Evolutionary conservation across 345 rosid species (phyloP).

Genomic region (Pseudoturritis turrita): DNA sequence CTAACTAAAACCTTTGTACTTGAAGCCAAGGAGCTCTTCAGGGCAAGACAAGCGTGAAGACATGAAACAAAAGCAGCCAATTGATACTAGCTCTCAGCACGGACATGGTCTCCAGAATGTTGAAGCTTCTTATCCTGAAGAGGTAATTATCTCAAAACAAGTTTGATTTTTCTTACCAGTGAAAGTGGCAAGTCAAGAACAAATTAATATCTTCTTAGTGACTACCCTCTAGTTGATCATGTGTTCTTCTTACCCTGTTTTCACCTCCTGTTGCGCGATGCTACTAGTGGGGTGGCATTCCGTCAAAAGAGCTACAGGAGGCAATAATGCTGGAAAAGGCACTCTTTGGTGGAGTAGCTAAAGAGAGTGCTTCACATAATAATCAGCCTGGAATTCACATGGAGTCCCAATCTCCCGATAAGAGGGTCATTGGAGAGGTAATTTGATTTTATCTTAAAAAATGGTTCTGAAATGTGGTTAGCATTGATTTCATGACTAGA

Average conservation of each 20-base stretch:
- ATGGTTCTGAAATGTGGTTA: background rate
- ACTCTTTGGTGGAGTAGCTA: constrained; percentile 42
- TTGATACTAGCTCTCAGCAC: constrained; percentile 25
- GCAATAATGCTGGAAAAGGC: constrained; percentile 62
- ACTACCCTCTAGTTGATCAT: constrained; percentile 2
- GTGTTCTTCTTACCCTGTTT: background rate
- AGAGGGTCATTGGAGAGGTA: constrained; percentile 14
- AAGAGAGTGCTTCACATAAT: constrained; percentile 25
- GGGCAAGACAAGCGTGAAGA: constrained; percentile 25
- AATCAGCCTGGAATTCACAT: background rate
- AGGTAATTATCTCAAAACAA: constrained; percentile 31
- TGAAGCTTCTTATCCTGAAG: constrained; percentile 30
- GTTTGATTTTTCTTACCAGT: background rate
- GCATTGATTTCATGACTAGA: background rate
- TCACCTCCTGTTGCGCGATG: constrained; percentile 10
- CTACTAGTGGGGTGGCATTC: constrained; percentile 60
- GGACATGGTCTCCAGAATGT: constrained; percentile 21
- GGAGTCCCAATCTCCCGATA: constrained; percentile 3
- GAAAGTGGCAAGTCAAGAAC: background rate
- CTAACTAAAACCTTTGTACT: constrained; percentile 13
- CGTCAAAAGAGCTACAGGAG: constrained; percentile 60
- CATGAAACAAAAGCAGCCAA: constrained; percentile 26
- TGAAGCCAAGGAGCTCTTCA: constrained; percentile 46
- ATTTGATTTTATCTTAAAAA: background rate
- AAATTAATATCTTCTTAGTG: background rate